phyloP scores from a whole-genome alignment of 768 basidiomycete genomes.

The Filobasidium wieringae region DNA sequence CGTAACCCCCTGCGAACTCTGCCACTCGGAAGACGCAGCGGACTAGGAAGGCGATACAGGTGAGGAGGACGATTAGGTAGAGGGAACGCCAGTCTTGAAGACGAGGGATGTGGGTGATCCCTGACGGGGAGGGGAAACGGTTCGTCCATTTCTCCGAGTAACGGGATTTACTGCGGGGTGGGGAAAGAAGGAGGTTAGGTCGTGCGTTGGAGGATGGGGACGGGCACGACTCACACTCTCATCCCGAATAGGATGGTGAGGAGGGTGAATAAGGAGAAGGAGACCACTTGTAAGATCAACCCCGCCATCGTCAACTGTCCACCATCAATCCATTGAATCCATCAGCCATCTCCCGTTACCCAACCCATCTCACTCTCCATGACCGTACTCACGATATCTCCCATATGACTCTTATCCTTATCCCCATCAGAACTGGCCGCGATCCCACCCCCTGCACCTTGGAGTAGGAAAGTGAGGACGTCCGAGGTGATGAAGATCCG shows the following conservation, averaged over 20 bases:
- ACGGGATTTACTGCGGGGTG: conserved; percentile 17
- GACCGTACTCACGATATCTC: conserved; percentile 15
- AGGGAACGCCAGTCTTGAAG: conserved; percentile 3
- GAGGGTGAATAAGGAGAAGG: conserved; percentile 29
- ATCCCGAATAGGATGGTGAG: conserved; percentile 27
- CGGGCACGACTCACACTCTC: conserved; percentile 23
- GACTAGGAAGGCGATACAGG: conserved; percentile 4
- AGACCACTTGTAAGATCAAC: conserved; percentile 32
- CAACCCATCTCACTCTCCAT: not conserved
- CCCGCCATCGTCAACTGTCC: conserved; percentile 32
- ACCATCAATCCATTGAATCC: not conserved
- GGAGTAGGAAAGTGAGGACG: conserved; percentile 36
- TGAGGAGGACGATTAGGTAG: conserved; percentile 2
- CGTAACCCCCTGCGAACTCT: conserved; percentile 25
- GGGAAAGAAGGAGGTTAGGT: not conserved
- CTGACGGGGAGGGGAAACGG: conserved; percentile 1
- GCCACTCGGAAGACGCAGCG: conserved; percentile 10
- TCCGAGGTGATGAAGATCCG: conserved; percentile 36
- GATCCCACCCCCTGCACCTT: conserved; percentile 37
- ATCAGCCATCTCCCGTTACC: not conserved
- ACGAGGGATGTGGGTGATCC: not conserved
- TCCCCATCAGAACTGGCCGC: conserved; percentile 21
- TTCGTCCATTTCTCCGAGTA: not conserved
- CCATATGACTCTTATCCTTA: conserved; percentile 20
- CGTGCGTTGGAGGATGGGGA: too few species aligned